Evolutionary conservation across 2,329 filamentous ascomycete species (phyloP), one percentile per base, ranked within the genome.

Genomic region (Eurotiales sp.): DNA sequence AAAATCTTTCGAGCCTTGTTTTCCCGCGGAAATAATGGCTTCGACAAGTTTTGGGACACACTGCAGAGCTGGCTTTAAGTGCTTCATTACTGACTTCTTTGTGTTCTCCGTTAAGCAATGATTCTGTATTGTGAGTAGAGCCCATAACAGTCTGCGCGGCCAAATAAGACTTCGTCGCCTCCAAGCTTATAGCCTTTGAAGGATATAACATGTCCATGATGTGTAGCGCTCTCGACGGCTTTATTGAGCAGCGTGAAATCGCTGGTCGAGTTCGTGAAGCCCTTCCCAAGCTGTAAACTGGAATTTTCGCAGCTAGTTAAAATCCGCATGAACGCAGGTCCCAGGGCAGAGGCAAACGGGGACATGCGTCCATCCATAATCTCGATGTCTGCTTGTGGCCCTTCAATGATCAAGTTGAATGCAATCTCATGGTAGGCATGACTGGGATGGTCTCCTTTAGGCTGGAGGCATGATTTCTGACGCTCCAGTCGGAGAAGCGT

Each of bases 161-260:
- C 71, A 51, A 63, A 72, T 4, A 73, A 37, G 27, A 70, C 54
- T 45, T 73, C 71, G 44, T 73, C 71, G 1, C 60, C 63, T 8
- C 71, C 71, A 46, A 66, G 61, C 14, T 57, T 57, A 11, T 55
- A 57, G 30, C 56, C 61, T 43, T 54, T 56, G 49, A 66, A 59
- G 23, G 57, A 30, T 32, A 68, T 54, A 8, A 62, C 37, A 32
- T 56, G 56, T 1, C 58, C 62, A 52, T 70, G 66, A 8, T 57
- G 50, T 5, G 70, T 56, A 1, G 69, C 64, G 6, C 61, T 22
- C 3, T 64, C 50, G 10, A 66, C 55, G 1, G 64, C 66, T 11
- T 66, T 52, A 3, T 52, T 34, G 12, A 73, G 57, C n/a, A 55
- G 56, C 12, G 40, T 44, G 8, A 70, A 58, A 55, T 71, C 65